Conservation (phyloP, 176 grass and related monocot species). For the Oryza nivara region DNA sequence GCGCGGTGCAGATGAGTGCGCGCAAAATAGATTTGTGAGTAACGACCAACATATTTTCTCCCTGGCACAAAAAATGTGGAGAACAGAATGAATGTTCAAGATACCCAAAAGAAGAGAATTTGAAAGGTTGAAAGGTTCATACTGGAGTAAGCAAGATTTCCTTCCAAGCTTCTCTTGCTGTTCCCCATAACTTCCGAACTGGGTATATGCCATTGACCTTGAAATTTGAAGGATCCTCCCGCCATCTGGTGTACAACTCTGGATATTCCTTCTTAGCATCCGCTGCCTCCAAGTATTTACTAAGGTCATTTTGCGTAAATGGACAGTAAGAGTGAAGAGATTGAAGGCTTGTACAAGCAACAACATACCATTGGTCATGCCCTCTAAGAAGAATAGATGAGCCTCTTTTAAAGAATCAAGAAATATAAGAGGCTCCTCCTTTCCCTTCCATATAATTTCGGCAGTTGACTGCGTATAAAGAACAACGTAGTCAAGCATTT, state of each 20-base stretch:
- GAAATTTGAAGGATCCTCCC: constrained; percentile 85
- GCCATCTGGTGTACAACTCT: constrained; percentile 74
- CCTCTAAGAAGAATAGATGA: constrained; percentile 85
- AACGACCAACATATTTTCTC: constrained; percentile 70
- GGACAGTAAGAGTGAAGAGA: background rate
- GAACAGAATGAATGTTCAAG: background rate
- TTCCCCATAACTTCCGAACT: constrained; percentile 60
- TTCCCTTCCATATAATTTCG: constrained; percentile 65
- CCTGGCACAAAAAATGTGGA: constrained; percentile 31
- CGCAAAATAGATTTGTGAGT: constrained; percentile 88
- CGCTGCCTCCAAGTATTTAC: constrained; percentile 66
- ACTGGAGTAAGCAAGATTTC: constrained; percentile 77
- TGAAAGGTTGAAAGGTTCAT: constrained; percentile 1
- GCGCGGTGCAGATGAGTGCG: constrained; percentile 74
- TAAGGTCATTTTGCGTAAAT: constrained; percentile 38
- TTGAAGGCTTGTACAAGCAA: constrained; percentile 6
- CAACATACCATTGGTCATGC: constrained; percentile 82
- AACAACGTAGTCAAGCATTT: background rate
- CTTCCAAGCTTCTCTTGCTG: constrained; percentile 72
- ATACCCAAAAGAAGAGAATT: constrained; percentile 1
- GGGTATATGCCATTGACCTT: constrained; percentile 80
- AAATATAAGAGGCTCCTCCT: constrained; percentile 68
- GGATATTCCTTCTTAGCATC: constrained; percentile 87
- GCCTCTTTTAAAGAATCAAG: constrained; percentile 88
- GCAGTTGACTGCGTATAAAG: constrained; percentile 66